Percentiles rank a stretch among this genome's conserved stretches.
Conservation (phyloP, 805 yeast genomes). For the Yarrowia osloensis region DNA sequence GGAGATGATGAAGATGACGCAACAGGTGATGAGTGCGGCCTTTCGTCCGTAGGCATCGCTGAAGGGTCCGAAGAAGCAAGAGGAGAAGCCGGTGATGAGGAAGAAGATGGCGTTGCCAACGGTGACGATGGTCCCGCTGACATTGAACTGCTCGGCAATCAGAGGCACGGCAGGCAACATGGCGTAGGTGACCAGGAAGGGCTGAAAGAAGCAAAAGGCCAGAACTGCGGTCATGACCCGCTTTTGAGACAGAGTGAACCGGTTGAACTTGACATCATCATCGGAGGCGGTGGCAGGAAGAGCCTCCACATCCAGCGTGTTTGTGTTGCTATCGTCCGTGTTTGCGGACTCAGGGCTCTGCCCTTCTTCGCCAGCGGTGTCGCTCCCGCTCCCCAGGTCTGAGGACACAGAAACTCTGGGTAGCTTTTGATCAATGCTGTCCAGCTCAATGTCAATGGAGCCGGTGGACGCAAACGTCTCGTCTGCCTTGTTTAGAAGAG, state of each 20-base stretch:
- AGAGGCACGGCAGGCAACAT: constrained; percentile 56
- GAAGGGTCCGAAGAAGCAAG: constrained; percentile 53
- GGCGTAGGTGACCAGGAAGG: constrained; percentile 45
- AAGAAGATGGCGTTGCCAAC: constrained; percentile 54
- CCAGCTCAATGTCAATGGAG: constrained; percentile 24
- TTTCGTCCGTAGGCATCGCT: constrained; percentile 57
- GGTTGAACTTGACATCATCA: constrained; percentile 28
- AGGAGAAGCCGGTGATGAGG: constrained; percentile 55
- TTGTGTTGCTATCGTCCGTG: not conserved
- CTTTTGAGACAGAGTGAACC: constrained; percentile 17
- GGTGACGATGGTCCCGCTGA: constrained; percentile 52
- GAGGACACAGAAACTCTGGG: constrained; percentile 19
- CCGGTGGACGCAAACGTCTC: constrained; percentile 10
- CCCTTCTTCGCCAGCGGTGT: not conserved
- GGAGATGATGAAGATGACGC: constrained; percentile 41
- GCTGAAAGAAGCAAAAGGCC: constrained; percentile 31
- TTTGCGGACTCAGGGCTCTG: not conserved
- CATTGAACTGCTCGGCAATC: constrained; percentile 50
- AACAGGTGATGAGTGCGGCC: constrained; percentile 49
- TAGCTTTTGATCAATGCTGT: constrained; percentile 15
- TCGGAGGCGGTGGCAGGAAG: constrained; percentile 15
- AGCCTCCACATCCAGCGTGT: constrained; percentile 1
- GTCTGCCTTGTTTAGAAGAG: constrained; percentile 22
- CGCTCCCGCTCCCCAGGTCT: not conserved
- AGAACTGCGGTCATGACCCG: constrained; percentile 27